Evolutionary conservation across 2,329 filamentous ascomycete species (phyloP).

Genomic region (Blastomyces silverae): DNA sequence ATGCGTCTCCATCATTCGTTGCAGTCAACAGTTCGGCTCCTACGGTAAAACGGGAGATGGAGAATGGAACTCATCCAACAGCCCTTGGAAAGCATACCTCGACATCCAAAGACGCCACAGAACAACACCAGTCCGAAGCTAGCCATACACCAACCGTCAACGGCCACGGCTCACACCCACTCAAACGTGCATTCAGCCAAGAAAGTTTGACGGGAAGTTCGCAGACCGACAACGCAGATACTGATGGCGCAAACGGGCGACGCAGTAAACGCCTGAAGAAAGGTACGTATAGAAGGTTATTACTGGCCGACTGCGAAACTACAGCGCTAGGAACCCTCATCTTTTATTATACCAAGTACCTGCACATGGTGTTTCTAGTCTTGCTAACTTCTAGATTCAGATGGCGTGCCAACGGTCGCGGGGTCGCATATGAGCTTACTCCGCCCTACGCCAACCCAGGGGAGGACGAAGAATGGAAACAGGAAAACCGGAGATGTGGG

Average conservation of each 20-base stretch:
- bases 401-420: slow-evolving; percentile 61
- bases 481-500: slow-evolving; percentile 54
- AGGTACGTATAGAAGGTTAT: slow-evolving; percentile 45
- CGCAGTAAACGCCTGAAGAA: slow-evolving; percentile 92
- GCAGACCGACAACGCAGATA: slow-evolving; percentile 46
- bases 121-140: slow-evolving; percentile 52
- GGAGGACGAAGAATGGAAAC: slow-evolving; percentile 50
- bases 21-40: slow-evolving; percentile 36
- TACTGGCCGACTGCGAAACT: no score
- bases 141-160: slow-evolving; percentile 49
- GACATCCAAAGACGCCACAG: slow-evolving; percentile 59
- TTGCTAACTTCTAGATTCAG: slow-evolving; percentile 13
- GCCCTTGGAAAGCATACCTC: slow-evolving; percentile 58
- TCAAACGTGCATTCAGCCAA: slow-evolving; percentile 71
- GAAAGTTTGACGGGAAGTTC: slow-evolving; percentile 42
- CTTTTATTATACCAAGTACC: slow-evolving; percentile 27
- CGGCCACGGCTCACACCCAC: slow-evolving; percentile 47
- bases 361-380: neutral
- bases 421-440: slow-evolving; percentile 96
- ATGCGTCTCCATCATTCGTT: slow-evolving; percentile 43
- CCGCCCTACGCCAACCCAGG: slow-evolving; percentile 63
- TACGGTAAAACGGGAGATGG: slow-evolving; percentile 46
- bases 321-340: slow-evolving; percentile 15
- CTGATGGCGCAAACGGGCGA: slow-evolving; percentile 60
- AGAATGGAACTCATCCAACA: slow-evolving; percentile 53